A percentile compares a stretch with the other conserved stretches of the same genome.
Evolutionary conservation across 192 early-diverging fungal genomes (phyloP).

Genomic region (Spizellomyces punctatus): DNA sequence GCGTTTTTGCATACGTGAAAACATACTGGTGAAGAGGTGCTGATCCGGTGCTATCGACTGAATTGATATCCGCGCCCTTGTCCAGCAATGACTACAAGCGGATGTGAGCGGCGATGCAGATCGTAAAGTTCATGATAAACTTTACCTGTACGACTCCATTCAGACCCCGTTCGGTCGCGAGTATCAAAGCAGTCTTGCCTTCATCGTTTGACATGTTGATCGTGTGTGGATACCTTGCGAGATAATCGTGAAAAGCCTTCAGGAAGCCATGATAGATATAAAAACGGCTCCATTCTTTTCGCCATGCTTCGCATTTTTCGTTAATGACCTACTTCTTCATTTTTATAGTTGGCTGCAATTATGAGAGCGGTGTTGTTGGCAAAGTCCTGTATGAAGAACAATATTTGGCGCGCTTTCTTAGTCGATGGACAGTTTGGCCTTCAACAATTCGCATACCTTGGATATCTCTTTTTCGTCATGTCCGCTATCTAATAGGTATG

Average conservation of each 20-base stretch:
- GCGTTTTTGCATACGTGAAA: too few relatives aligned
- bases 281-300: too few relatives aligned
- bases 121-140: not conserved
- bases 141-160: slow-evolving; percentile 33
- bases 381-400: slow-evolving; percentile 40
- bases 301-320: too few relatives aligned
- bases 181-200: slow-evolving; percentile 50
- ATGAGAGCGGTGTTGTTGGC: slow-evolving; percentile 49
- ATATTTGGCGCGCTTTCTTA: not conserved
- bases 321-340: slow-evolving; percentile 37
- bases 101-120: not conserved
- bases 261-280: too few relatives aligned
- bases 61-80: slow-evolving; percentile 45
- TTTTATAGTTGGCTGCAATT: slow-evolving; percentile 44
- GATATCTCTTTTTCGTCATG: slow-evolving; percentile 39
- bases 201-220: slow-evolving; percentile 41
- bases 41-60: slow-evolving; percentile 48
- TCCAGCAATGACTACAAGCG: slow-evolving; percentile 38
- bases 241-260: slow-evolving; percentile 40
- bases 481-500: slow-evolving; percentile 44
- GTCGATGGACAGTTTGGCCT: too few relatives aligned
- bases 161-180: slow-evolving; percentile 43
- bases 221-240: slow-evolving; percentile 38
- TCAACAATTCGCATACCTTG: not conserved
- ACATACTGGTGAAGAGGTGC: slow-evolving; percentile 51